Percentiles rank a stretch among this genome's conserved stretches.
phyloP scores from a whole-genome alignment of 768 basidiomycete species.

The Terana coerulea region DNA sequence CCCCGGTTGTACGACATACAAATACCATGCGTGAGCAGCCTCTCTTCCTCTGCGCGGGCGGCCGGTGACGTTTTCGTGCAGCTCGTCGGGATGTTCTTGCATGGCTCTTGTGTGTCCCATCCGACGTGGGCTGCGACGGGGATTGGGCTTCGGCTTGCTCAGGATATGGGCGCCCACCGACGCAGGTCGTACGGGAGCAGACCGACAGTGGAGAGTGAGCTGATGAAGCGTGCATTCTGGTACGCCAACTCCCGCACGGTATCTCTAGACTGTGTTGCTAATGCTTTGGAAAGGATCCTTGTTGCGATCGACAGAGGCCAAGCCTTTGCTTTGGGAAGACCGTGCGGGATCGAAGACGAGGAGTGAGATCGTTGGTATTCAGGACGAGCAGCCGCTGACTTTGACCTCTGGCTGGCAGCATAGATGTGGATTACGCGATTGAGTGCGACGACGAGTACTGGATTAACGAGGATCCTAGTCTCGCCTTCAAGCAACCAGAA shows the following conservation, averaged over 20 bases:
- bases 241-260: neutral
- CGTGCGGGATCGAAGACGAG: conserved; percentile 65
- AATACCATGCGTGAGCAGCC: conserved; percentile 27
- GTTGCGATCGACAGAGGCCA: conserved; percentile 39
- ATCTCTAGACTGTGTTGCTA: neutral
- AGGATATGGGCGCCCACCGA: conserved; percentile 58
- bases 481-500: conserved; percentile 59
- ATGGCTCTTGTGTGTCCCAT: conserved; percentile 23
- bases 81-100: conserved; percentile 19
- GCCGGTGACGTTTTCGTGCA: neutral
- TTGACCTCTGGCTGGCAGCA: conserved; percentile 34
- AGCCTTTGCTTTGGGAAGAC: conserved; percentile 53
- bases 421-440: conserved; percentile 53
- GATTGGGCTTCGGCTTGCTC: conserved; percentile 36
- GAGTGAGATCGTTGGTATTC: conserved; percentile 41
- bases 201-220: conserved; percentile 10
- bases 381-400: conserved; percentile 6
- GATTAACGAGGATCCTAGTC: conserved; percentile 49
- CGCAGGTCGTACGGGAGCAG: conserved; percentile 21
- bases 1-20: conserved; percentile 40
- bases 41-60: conserved; percentile 14
- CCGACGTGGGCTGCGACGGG: conserved; percentile 35
- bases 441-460: conserved; percentile 82
- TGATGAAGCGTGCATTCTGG: conserved; percentile 14
- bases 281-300: conserved; percentile 9